Conservation (phyloP, 2,329 filamentous ascomycete genomes). For the Penicillium sp. region DNA sequence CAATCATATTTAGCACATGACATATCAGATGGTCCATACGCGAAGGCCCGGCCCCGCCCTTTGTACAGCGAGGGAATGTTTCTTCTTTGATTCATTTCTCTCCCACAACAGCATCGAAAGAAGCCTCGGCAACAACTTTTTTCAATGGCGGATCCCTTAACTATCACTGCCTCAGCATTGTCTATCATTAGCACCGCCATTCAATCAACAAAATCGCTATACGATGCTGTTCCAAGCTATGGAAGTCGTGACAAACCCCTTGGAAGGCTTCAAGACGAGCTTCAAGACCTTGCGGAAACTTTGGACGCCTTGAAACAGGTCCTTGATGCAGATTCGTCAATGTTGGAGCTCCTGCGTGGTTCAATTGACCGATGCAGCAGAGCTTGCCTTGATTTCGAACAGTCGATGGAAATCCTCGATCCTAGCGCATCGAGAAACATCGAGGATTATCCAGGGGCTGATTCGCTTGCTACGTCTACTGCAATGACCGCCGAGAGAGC, state of each 20-base stretch:
- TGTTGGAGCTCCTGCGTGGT: neutral
- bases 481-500: constrained; percentile 9
- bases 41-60: neutral
- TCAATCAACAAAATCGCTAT: neutral
- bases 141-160: neutral
- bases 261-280: neutral
- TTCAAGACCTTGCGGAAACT: neutral
- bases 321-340: neutral
- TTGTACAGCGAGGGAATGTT: neutral
- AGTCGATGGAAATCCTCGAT: neutral
- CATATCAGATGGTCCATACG: neutral
- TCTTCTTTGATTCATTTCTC: neutral
- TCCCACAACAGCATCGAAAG: neutral
- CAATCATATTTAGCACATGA: neutral
- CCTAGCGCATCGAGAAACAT: neutral
- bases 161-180: neutral
- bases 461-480: neutral
- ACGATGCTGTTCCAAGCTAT: neutral
- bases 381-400: neutral
- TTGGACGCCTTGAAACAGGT: neutral
- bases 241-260: neutral
- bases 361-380: neutral
- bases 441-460: neutral
- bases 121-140: neutral
- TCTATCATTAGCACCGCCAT: neutral